A percentile compares a stretch with the other conserved stretches of the same genome.
Conservation (phyloP, 495 filamentous ascomycete species). For the Geopyxis carbonaria region DNA sequence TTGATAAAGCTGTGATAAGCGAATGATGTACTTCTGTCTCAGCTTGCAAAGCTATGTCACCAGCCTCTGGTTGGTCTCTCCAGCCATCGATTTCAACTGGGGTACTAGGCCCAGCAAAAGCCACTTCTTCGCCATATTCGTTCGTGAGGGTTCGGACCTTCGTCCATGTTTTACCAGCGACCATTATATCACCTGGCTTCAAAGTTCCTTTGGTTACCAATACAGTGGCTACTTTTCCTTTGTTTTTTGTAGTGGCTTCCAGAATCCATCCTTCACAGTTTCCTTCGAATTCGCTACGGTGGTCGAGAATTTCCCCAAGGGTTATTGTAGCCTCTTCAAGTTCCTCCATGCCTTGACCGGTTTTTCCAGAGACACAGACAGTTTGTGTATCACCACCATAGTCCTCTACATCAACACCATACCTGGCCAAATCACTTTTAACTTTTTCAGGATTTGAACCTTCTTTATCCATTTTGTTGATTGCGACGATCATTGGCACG, state of each 20-base stretch:
- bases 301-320: conserved; percentile 74
- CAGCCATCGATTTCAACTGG: conserved; percentile 89
- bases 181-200: conserved; percentile 61
- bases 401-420: conserved; percentile 85
- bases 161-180: conserved; percentile 74
- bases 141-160: conserved; percentile 67
- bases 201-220: conserved; percentile 79
- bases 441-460: conserved; percentile 61
- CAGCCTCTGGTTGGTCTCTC: conserved; percentile 79
- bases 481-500: conserved; percentile 94
- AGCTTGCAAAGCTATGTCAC: conserved; percentile 74
- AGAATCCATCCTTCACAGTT: conserved; percentile 85
- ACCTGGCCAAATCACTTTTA: conserved; percentile 68
- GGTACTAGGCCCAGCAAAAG: conserved; percentile 66
- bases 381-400: conserved; percentile 89
- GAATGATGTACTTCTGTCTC: conserved; percentile 36
- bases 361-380: conserved; percentile 81
- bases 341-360: conserved; percentile 77
- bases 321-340: conserved; percentile 78
- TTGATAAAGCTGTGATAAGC: not conserved
- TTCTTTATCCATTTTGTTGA: conserved; percentile 91
- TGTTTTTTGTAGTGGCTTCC: conserved; percentile 75
- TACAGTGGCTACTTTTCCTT: conserved; percentile 75
- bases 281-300: conserved; percentile 60
- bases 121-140: conserved; percentile 58